These are phyloP conservation scores for Neopestalotiopsis sp. DNA, from an alignment of 2,329 filamentous ascomycete genomes.

Conservation along the genomic window DNA sequence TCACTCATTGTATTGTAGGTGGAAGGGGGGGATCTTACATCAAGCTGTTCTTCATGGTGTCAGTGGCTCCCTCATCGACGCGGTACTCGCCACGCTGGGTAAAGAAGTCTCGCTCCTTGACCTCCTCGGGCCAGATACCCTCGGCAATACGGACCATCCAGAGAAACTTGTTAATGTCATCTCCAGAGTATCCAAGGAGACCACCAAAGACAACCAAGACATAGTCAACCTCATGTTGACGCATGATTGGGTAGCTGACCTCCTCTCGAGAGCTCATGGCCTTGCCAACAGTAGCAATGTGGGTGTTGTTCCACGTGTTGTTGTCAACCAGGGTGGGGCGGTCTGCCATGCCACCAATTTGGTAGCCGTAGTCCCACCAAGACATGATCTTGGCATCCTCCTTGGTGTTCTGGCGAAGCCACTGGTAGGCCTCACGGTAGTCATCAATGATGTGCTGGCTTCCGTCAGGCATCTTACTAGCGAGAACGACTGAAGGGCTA, in stretches of 20 bases:
- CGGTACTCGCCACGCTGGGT: slow-evolving; percentile 92
- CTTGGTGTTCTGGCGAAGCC: slow-evolving; percentile 96
- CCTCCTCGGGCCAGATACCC: slow-evolving; percentile 99
- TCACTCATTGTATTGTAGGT: neutral
- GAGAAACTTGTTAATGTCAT: slow-evolving; percentile 99
- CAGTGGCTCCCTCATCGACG: slow-evolving; percentile 90
- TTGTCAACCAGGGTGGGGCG: slow-evolving; percentile 97
- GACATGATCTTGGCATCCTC: slow-evolving; percentile 98
- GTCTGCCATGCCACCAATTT: slow-evolving; percentile 99
- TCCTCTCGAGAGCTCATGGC: slow-evolving; percentile 98
- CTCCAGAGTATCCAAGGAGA: slow-evolving; percentile 93
- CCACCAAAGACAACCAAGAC: slow-evolving; percentile 97
- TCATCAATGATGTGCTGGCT: slow-evolving; percentile 99
- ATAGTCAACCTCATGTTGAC: slow-evolving; percentile 98
- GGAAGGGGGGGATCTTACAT: slow-evolving; percentile 69
- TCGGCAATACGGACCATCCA: slow-evolving; percentile 99
- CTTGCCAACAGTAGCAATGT: slow-evolving; percentile 98
- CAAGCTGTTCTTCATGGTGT: slow-evolving; percentile 98
- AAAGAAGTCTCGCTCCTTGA: slow-evolving; percentile 97
- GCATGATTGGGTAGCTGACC: slow-evolving; percentile 98
- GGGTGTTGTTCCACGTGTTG: slow-evolving; percentile 99
- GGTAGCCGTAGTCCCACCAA: slow-evolving; percentile 99
- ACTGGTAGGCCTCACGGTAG: slow-evolving; percentile 99
- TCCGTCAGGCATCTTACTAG: slow-evolving; percentile 89
- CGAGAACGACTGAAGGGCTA: slow-evolving; percentile 94